Conservation (phyloP, 768 basidiomycete genomes). For the Brasilioporus rufonigricans region DNA sequence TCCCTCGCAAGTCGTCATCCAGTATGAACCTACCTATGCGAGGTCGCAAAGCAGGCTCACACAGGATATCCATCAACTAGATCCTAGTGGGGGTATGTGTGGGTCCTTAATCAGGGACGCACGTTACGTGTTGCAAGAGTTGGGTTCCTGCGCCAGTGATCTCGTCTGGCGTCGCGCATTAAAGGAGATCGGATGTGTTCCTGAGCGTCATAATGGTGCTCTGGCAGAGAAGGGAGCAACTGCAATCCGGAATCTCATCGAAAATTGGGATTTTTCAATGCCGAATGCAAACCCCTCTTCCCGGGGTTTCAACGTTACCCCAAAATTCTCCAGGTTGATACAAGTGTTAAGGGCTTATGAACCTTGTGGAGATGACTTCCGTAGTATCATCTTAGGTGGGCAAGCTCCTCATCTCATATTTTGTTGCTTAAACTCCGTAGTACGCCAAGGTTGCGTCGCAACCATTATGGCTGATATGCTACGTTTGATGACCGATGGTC, state of each 20-base stretch:
- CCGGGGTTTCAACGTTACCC: constrained; percentile 61
- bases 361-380: constrained; percentile 54
- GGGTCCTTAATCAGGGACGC: constrained; percentile 47
- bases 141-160: constrained; percentile 70
- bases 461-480: constrained; percentile 57
- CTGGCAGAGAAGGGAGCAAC: constrained; percentile 21
- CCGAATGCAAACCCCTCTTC: constrained; percentile 60
- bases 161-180: constrained; percentile 62
- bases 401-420: constrained; percentile 32
- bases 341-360: constrained; percentile 57
- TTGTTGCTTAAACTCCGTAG: constrained; percentile 34
- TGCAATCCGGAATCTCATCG: constrained; percentile 41
- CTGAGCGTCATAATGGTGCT: constrained; percentile 38
- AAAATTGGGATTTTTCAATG: constrained; percentile 62
- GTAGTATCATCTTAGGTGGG: constrained; percentile 68
- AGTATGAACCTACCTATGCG: constrained; percentile 44
- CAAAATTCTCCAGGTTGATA: constrained; percentile 61
- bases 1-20: constrained; percentile 52
- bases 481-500: constrained; percentile 47
- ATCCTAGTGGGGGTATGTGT: constrained; percentile 39
- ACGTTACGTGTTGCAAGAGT: constrained; percentile 44
- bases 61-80: constrained; percentile 45
- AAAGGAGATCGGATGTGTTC: constrained; percentile 33
- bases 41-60: constrained; percentile 41
- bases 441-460: constrained; percentile 54